Evolutionary conservation across 305 asterid species (phyloP).

Genomic region (Fraxinus latifolia): DNA sequence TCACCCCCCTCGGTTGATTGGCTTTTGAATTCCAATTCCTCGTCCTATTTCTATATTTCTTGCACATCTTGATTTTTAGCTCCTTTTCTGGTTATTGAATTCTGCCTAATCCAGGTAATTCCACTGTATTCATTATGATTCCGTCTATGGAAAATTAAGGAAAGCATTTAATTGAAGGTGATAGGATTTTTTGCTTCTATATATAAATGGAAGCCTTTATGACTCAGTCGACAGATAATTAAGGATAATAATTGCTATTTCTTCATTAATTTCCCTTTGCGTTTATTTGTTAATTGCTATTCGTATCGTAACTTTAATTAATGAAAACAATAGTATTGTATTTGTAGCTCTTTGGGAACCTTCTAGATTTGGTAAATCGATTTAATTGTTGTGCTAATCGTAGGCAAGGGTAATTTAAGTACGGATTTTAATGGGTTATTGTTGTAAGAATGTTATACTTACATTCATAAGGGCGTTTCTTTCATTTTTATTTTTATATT

Average conservation of each 20-base stretch:
- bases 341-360: neutral
- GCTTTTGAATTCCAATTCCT: neutral
- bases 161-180: neutral
- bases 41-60: neutral
- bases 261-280: neutral
- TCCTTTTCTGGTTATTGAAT: neutral
- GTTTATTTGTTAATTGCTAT: too few relatives aligned
- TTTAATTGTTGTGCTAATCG: neutral
- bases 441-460: neutral
- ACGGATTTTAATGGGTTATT: neutral
- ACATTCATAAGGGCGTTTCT: neutral
- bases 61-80: neutral
- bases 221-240: neutral
- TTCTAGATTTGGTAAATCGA: constrained; percentile 32
- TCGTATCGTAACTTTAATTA: too few relatives aligned
- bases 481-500: neutral
- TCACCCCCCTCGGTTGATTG: neutral
- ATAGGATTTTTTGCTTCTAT: neutral
- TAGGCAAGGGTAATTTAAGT: constrained; percentile 15
- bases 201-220: neutral
- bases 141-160: neutral
- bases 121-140: neutral
- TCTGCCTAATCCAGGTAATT: neutral
- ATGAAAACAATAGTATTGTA: too few relatives aligned
- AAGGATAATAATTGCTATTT: neutral